Evolutionary conservation across 163 green algal genomes (phyloP).

Genomic region (Chlamydomonas reinhardtii): DNA sequence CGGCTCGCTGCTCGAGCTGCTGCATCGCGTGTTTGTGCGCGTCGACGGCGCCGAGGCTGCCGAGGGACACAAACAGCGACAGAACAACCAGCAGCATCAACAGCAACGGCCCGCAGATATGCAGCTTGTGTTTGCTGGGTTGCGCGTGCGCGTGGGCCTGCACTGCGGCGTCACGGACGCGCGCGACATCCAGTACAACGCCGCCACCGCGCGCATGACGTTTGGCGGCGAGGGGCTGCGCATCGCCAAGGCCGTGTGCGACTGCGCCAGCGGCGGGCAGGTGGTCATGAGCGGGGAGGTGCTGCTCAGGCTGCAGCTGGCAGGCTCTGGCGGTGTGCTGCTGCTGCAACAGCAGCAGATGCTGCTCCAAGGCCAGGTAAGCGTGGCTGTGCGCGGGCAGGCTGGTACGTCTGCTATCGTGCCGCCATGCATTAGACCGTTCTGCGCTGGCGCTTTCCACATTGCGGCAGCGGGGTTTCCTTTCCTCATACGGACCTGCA

Average conservation of each 20-base stretch:
- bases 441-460: too few species aligned
- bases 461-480: too few species aligned
- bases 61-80: too few species aligned
- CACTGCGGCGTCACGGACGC: slow-evolving; percentile 17
- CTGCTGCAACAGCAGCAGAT: background rate
- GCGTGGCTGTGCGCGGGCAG: too few species aligned
- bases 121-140: slow-evolving; percentile 16
- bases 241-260: slow-evolving; percentile 35
- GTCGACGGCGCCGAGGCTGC: background rate
- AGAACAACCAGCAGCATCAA: too few species aligned
- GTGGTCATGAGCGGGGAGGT: slow-evolving; percentile 18
- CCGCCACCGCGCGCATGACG: slow-evolving; percentile 36
- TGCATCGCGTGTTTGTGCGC: slow-evolving; percentile 1
- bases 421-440: background rate
- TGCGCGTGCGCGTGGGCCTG: slow-evolving; percentile 53
- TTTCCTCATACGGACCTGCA: too few species aligned
- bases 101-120: background rate
- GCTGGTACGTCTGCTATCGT: too few species aligned
- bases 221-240: slow-evolving; percentile 26
- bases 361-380: background rate
- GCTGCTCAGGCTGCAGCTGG: slow-evolving; percentile 16
- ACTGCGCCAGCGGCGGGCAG: slow-evolving; percentile 41
- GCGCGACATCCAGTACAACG: slow-evolving; percentile 34
- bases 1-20: slow-evolving; percentile 3
- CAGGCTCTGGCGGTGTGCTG: background rate